Evolutionary conservation across 192 early-diverging fungal species (phyloP), one percentile per base, ranked within the genome.

Genomic region (Podila epigama): DNA sequence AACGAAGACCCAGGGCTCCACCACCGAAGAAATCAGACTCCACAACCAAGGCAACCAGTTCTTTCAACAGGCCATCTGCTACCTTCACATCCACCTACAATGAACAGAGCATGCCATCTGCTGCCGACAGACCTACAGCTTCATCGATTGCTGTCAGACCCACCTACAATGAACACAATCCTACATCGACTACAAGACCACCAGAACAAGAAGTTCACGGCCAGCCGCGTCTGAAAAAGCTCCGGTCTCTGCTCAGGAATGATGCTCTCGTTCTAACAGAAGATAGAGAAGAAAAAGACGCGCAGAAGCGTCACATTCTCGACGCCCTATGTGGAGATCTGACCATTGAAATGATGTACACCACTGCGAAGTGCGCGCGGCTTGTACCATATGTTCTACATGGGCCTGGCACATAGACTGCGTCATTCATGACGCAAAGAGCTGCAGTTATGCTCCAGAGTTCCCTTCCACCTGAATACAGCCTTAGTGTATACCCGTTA

Each of bases 141-240:
- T 50, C 48, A n/a, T 50, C 51, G 27, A 53, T 53, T 53, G 58
- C 39, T 35, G 22, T 13, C 58, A 59, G 39, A 8, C 28, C 27
- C 42, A 59, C 58, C 25, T 42, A 59, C 39, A 32, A 63, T 22
- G 34, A 51, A 53, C 61, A 51, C 50, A 51, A 63, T 35, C 51
- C 44, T 42, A 40, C 25, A 59, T 61, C 18, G 35, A 35, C 48
- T 22, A 25, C 34, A 39, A 29, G 27, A 34, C 61, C 5, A 58
- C 55, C 56, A 58, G 40, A 58, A 20, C 56, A 58, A 67, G 65
- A 67, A 58, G 65, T 67, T 41, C 33, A 67, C 51, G 42, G 56
- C 57, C 56, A 67, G 55, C 65, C 18, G 55, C 55, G 33, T 58
- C 55, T 16, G 29, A 58, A 67, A 58, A 67, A 28, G 39, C 36